These are phyloP conservation scores for Clavispora fructus DNA, from an alignment of 805 yeast species.

Conservation along the genomic window DNA sequence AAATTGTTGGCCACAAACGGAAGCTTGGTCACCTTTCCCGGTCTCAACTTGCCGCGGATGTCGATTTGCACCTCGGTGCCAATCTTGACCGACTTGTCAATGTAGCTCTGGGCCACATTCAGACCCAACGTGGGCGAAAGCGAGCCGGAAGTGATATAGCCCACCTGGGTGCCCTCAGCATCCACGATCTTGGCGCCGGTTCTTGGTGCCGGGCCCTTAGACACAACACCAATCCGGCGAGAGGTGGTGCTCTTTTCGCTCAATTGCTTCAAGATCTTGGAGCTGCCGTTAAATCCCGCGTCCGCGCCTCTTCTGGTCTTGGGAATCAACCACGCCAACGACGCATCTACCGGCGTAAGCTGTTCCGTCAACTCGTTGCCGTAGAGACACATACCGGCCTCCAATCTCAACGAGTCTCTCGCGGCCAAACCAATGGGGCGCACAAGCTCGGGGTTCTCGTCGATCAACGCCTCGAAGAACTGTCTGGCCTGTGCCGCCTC, in stretches of 20 bases:
- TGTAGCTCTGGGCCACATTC: constrained; percentile 89
- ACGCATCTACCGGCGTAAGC: constrained; percentile 83
- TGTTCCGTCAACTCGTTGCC: constrained; percentile 84
- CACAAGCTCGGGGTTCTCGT: constrained; percentile 48
- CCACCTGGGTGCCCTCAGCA: constrained; percentile 48
- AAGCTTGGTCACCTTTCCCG: constrained; percentile 70
- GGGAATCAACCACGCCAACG: constrained; percentile 85
- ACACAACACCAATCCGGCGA: constrained; percentile 68
- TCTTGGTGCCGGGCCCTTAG: constrained; percentile 91
- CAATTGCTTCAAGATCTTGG: constrained; percentile 64
- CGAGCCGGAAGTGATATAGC: constrained; percentile 59
- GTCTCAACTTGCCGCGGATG: constrained; percentile 78
- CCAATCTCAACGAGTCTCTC: constrained; percentile 88
- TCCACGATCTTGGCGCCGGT: constrained; percentile 61
- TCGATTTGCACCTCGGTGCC: constrained; percentile 72
- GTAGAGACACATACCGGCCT: constrained; percentile 97
- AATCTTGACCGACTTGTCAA: constrained; percentile 64
- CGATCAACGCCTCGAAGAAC: constrained; percentile 57
- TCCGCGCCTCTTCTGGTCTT: constrained; percentile 58
- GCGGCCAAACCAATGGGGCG: constrained; percentile 97
- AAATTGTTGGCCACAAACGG: constrained; percentile 80
- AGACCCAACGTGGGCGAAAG: constrained; percentile 57
- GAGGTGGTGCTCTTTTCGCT: constrained; percentile 54
- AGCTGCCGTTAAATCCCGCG: constrained; percentile 69
- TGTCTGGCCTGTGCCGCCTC: constrained; percentile 44